Evolutionary conservation across 345 rosid genomes (phyloP).

Genomic region (Boechera retrofracta): DNA sequence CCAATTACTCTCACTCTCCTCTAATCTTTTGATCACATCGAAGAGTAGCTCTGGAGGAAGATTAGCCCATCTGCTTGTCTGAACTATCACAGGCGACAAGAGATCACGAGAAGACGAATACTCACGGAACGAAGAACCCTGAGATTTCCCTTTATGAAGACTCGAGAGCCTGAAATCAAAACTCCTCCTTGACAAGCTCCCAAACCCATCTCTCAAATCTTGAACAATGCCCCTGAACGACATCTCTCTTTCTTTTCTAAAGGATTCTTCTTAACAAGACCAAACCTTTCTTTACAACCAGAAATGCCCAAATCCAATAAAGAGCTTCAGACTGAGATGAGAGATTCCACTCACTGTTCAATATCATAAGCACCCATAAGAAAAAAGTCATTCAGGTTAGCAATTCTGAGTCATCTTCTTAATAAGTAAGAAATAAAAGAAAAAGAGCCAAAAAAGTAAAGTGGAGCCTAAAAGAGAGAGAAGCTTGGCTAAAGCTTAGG

Average conservation of each 20-base stretch:
- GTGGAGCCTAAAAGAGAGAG: slow-evolving; percentile 41
- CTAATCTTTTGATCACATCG: slow-evolving; percentile 68
- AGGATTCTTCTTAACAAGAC: background rate
- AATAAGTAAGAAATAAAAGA: slow-evolving; percentile 40
- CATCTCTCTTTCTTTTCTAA: slow-evolving; percentile 43
- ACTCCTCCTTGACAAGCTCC: slow-evolving; percentile 72
- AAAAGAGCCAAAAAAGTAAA: slow-evolving; percentile 21
- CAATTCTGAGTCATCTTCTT: slow-evolving; percentile 39
- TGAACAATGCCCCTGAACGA: slow-evolving; percentile 73
- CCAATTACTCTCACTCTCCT: slow-evolving; percentile 71
- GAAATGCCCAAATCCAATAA: slow-evolving; percentile 13
- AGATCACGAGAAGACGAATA: slow-evolving; percentile 52
- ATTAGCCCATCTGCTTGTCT: slow-evolving; percentile 69
- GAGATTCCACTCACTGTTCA: slow-evolving; percentile 42
- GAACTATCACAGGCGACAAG: slow-evolving; percentile 50
- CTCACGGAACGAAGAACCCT: slow-evolving; percentile 51
- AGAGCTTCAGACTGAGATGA: slow-evolving; percentile 29
- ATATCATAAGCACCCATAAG: slow-evolving; percentile 13
- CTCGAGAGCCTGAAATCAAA: slow-evolving; percentile 60
- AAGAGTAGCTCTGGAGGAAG: slow-evolving; percentile 67
- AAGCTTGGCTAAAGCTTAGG: slow-evolving; percentile 36
- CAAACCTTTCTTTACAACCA: slow-evolving; percentile 17
- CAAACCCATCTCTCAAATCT: slow-evolving; percentile 69
- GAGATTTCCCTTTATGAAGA: slow-evolving; percentile 66
- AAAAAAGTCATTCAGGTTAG: slow-evolving; percentile 2